Evolutionary conservation across 2,329 filamentous ascomycete genomes (phyloP).

Genomic region (Exutisphaerella laricina): DNA sequence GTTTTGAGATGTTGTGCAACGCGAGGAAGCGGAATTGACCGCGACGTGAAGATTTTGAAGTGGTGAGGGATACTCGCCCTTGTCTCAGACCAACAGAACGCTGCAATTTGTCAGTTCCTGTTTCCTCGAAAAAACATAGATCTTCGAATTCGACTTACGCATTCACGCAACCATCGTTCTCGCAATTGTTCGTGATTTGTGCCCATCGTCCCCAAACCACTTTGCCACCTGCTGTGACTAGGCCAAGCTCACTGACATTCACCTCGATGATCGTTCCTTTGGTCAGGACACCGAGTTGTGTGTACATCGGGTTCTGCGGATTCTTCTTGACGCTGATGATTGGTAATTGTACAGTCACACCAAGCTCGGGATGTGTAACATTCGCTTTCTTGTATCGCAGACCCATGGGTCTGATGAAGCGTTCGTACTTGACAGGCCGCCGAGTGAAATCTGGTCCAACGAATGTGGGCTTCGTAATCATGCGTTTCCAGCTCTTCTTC

Average conservation of each 20-base stretch:
- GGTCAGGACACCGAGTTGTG: conserved; percentile 82
- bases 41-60: too few species aligned
- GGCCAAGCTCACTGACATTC: conserved; percentile 84
- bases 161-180: conserved; percentile 50
- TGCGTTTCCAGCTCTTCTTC: conserved; percentile 74
- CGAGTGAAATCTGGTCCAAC: conserved; percentile 87
- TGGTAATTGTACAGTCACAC: conserved; percentile 76
- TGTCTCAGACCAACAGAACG: conserved; percentile 15
- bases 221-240: conserved; percentile 87
- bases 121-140: neutral
- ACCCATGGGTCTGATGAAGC: conserved; percentile 68
- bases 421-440: conserved; percentile 56
- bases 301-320: conserved; percentile 84
- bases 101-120: conserved; percentile 3
- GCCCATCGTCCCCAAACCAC: conserved; percentile 88
- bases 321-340: conserved; percentile 69
- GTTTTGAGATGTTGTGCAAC: too few species aligned
- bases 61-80: too few species aligned
- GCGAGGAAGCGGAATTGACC: too few species aligned
- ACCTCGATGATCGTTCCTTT: conserved; percentile 85
- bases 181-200: conserved; percentile 58
- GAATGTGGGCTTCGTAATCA: conserved; percentile 71
- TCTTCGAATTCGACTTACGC: conserved; percentile 5
- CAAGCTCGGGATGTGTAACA: conserved; percentile 67
- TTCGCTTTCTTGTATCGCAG: conserved; percentile 72